These are phyloP conservation scores for Cryptococcus maquisensis DNA, from an alignment of 1,284 basidiomycete genomes.

Conservation along the genomic window DNA sequence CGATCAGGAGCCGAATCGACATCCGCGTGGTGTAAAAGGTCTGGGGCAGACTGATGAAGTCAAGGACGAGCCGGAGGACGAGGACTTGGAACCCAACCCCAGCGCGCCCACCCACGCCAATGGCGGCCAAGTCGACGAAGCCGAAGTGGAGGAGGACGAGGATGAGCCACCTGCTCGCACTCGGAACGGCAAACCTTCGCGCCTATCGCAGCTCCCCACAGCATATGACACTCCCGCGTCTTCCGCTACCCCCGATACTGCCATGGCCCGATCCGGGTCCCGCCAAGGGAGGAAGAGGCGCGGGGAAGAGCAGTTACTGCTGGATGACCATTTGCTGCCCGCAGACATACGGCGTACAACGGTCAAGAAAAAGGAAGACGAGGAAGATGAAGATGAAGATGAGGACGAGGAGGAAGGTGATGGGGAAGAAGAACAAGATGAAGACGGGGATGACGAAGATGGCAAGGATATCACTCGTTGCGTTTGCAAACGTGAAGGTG, in stretches of 20 bases:
- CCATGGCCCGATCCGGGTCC: slow-evolving; percentile 9
- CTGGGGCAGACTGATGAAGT: slow-evolving; percentile 33
- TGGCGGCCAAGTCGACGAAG: neutral
- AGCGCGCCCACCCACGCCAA: neutral
- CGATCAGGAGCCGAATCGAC: slow-evolving; percentile 31
- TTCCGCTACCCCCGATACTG: slow-evolving; percentile 6
- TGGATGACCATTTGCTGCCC: slow-evolving; percentile 42
- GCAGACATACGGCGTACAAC: slow-evolving; percentile 30
- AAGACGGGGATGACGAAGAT: slow-evolving; percentile 57
- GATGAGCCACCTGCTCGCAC: slow-evolving; percentile 13
- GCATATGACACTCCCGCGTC: slow-evolving; percentile 15
- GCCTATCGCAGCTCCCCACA: neutral
- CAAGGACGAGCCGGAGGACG: slow-evolving; percentile 29
- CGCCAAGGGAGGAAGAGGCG: slow-evolving; percentile 27
- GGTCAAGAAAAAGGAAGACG: slow-evolving; percentile 8
- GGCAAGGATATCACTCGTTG: slow-evolving; percentile 83
- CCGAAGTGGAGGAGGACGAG: neutral
- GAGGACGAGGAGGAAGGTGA: slow-evolving; percentile 18
- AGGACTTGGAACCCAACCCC: slow-evolving; percentile 4
- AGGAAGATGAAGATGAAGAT: slow-evolving; percentile 8
- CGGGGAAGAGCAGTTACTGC: slow-evolving; percentile 38
- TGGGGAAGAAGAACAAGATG: slow-evolving; percentile 41
- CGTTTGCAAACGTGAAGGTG: slow-evolving; percentile 84
- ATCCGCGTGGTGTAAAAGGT: slow-evolving; percentile 22
- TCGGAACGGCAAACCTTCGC: slow-evolving; percentile 7